Conservation (phyloP, 108 stramenopile genomes). For the Licmophora abbreviata region DNA sequence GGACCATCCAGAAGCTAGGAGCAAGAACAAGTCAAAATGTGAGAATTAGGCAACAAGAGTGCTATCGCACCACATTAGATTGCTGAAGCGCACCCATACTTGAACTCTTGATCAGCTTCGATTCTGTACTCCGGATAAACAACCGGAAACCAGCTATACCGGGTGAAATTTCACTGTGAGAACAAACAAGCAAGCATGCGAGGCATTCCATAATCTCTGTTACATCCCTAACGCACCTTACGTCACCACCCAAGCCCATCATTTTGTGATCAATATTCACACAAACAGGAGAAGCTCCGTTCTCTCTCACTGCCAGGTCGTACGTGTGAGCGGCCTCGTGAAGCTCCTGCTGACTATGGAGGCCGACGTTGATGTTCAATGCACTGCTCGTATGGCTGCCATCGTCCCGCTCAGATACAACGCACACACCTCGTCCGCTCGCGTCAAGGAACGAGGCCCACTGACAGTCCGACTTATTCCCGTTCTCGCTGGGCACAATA, state of each 20-base stretch:
- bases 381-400: background rate
- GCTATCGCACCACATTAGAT: no score
- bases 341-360: slow-evolving; percentile 28
- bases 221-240: slow-evolving; percentile 11
- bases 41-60: no score
- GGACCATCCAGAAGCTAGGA: no score
- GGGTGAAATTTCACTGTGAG: background rate
- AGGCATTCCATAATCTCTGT: background rate
- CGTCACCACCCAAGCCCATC: slow-evolving; percentile 56
- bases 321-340: slow-evolving; percentile 37
- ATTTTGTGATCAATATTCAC: slow-evolving; percentile 40
- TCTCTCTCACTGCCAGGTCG: slow-evolving; percentile 21
- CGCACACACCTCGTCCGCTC: slow-evolving; percentile 10
- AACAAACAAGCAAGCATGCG: background rate
- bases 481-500: slow-evolving; percentile 48
- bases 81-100: no score
- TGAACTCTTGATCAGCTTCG: slow-evolving; percentile 13
- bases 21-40: no score
- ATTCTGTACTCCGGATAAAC: slow-evolving; percentile 37
- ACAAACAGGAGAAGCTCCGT: slow-evolving; percentile 24
- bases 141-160: slow-evolving; percentile 43
- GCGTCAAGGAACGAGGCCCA: slow-evolving; percentile 21
- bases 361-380: slow-evolving; percentile 31
- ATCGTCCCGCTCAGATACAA: slow-evolving; percentile 6
- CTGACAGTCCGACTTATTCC: slow-evolving; percentile 37